Evolutionary conservation across 306 rosid species (phyloP), one percentile per base, ranked within the genome.

Genomic region (Prunus dulcis): DNA sequence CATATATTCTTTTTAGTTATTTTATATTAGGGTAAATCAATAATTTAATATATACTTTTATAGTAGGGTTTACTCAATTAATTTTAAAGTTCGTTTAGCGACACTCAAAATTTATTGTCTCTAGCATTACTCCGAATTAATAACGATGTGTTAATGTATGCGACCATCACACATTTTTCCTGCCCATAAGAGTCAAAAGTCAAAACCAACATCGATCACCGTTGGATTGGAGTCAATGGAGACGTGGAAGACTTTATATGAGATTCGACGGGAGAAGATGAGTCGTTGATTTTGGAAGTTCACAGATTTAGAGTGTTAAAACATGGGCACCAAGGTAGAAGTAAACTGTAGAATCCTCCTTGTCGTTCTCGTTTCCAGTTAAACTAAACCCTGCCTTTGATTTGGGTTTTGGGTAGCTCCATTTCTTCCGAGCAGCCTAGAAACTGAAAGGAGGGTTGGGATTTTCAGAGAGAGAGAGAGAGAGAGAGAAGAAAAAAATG

Each of bases 401-500:
- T 51, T 28, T 64, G 41, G 47, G 56, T 64, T 67, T 72, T 74
- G 72, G 61, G 68, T 74, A 6, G 62, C 25, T 38, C 38, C 34
- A 25, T 25, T 25, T 60, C 38, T n/a, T 20, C 65, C 38, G 65
- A 13, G 14, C 65, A 28, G 18, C 65, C 14, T 60, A 15, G 65
- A 60, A 60, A 8, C 6, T 25, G 5, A 60, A 6, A 11, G 2
- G 8, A 6, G 34, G 32, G 18, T 60, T 2, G 65, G 65, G n/a
- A 25, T 25, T 52, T 52, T 51, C 38, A 25, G 53, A 41, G 63
- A 46, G 75, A 67, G 6, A 60, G 2, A 43, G 63, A 25, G 53
- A 41, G 63, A 46, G 75, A 27, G 76, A 14, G 72, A 61, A 60
- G 2, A 64, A 38, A 60, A 25, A 30, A 69, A 92, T 92, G 99